Evolutionary conservation across 192 early-diverging fungal species (phyloP).

Genomic region (Backusella sp.): DNA sequence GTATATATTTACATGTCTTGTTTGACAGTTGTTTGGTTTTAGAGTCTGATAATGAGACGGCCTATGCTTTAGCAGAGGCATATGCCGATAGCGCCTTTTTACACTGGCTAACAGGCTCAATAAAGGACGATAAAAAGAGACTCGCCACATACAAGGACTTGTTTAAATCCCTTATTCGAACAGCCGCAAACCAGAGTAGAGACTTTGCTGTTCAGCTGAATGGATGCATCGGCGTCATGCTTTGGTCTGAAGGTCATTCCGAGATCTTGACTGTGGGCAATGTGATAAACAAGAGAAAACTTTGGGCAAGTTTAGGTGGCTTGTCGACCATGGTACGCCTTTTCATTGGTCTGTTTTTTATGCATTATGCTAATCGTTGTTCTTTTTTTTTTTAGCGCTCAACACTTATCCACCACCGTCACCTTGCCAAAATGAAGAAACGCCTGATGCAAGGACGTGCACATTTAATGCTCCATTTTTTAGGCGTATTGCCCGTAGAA

Average conservation of each 20-base stretch:
- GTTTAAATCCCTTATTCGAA: constrained; percentile 14
- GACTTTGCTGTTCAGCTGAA: constrained; percentile 29
- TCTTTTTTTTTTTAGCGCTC: neutral
- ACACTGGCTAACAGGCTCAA: constrained; percentile 14
- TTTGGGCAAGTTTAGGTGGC: neutral
- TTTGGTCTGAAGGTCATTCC: constrained; percentile 23
- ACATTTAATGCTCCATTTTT: constrained; percentile 19
- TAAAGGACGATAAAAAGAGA: constrained; percentile 12
- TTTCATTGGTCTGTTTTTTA: neutral
- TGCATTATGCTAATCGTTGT: neutral
- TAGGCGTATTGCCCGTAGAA: constrained; percentile 27
- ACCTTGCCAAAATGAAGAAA: constrained; percentile 6
- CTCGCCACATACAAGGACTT: neutral
- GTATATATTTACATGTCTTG: neutral
- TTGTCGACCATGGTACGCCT: neutral
- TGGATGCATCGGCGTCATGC: constrained; percentile 22
- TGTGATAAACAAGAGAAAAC: neutral
- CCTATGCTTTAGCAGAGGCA: constrained; percentile 18
- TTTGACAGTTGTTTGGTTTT: neutral
- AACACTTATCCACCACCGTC: constrained; percentile 6
- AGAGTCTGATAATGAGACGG: constrained; percentile 23
- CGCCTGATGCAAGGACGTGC: neutral
- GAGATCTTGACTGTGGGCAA: constrained; percentile 10
- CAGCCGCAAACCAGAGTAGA: constrained; percentile 3
- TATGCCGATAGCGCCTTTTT: constrained; percentile 15